Evolutionary conservation across 805 yeast species (phyloP), one percentile per base, ranked within the genome.

Genomic region (Tetrapisispora nanseiensis): DNA sequence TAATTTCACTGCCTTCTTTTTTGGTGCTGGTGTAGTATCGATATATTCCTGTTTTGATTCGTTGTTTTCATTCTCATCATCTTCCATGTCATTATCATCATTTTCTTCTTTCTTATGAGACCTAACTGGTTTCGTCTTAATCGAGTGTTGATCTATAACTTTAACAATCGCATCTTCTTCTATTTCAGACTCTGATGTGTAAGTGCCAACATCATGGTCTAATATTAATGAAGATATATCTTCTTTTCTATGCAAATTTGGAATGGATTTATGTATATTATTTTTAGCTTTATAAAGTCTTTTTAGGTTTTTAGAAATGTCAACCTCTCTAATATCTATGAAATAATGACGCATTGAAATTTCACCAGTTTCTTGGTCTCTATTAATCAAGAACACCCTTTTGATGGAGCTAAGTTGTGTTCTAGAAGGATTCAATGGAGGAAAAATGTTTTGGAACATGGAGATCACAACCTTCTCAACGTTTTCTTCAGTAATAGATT

Each of bases 361-460:
- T 28, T 71, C 72, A 6, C 83, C 89, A 2, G 86, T 76, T 44
- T 75, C 78, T 24, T 72, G 68, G 56, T 80, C 82, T 55, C 80
- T 83, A 60, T 82, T 81, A 43, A 92, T 66, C 75, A 92, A 73
- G 54, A 92, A 67, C 18, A 92, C 97, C 56, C 98, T 74, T 54
- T 78, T 82, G 41, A 92, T 87, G 1, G 82, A 68, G 36, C 69
- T 67, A 27, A 92, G 80, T 50, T 79, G 79, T 16, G 94, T 83
- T 44, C 69, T 66, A 50, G 86, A 86, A 3, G 96, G 97, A 45
- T 86, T 82, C 50, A 92, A 81, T 18, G 98, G 86, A 6, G 98
- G 99, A 62, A 90, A 86, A 77, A 92, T 78, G 66, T 86, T 87
- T 65, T 92, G 98, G 67, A 92, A 86, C 68, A 87, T 79, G 3